A percentile compares a stretch with the other conserved stretches of the same genome.
Conservation (phyloP, 1,284 basidiomycete species). For the Heliocybe sulcata region DNA sequence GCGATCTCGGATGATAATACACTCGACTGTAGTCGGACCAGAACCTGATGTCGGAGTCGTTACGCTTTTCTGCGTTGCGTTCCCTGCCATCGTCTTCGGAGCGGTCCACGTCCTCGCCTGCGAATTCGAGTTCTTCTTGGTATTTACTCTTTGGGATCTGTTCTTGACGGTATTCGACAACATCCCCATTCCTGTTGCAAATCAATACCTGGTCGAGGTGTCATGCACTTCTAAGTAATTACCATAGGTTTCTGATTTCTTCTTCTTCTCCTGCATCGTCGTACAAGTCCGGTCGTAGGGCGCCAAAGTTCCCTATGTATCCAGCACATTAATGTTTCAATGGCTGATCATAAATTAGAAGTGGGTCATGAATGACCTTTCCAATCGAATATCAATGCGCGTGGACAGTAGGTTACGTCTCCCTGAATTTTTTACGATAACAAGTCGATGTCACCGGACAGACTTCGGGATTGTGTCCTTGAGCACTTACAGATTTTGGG, state of each 20-base stretch:
- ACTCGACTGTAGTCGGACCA: constrained; percentile 78
- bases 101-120: constrained; percentile 15
- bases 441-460: neutral
- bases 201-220: neutral
- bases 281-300: constrained; percentile 39
- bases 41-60: constrained; percentile 39
- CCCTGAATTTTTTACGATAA: constrained; percentile 31
- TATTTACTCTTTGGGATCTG: constrained; percentile 46
- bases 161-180: constrained; percentile 46
- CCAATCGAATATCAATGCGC: constrained; percentile 56
- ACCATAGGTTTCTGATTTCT: constrained; percentile 22
- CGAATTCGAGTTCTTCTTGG: constrained; percentile 39
- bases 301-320: constrained; percentile 55
- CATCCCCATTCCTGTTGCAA: constrained; percentile 38
- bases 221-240: neutral
- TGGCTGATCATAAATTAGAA: neutral
- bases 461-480: constrained; percentile 12
- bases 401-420: constrained; percentile 50
- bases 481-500: constrained; percentile 16
- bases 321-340: neutral
- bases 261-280: constrained; percentile 20
- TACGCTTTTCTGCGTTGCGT: constrained; percentile 9
- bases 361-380: constrained; percentile 37
- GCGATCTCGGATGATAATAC: constrained; percentile 54
- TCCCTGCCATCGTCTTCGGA: constrained; percentile 12